phyloP scores from a whole-genome alignment of 345 rosid species.

The Crucihimalaya himalaica region DNA sequence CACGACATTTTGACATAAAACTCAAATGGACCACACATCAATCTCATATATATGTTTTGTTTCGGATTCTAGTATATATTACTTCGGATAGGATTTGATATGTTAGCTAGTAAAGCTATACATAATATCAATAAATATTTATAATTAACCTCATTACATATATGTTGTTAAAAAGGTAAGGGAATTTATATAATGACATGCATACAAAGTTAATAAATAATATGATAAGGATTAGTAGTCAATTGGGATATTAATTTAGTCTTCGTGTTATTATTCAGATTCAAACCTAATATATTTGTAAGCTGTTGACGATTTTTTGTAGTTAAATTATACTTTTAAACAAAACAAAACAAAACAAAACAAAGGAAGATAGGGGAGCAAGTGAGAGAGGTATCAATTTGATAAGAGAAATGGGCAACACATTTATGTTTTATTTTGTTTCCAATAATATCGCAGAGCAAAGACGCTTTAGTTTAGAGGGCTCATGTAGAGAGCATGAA shows the following conservation, averaged over 20 bases:
- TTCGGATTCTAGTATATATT: background rate
- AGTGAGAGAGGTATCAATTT: background rate
- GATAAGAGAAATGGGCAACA: constrained; percentile 13
- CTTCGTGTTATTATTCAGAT: too few species aligned
- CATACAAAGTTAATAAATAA: background rate
- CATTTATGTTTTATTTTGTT: constrained; percentile 10
- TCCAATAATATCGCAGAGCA: constrained; percentile 4
- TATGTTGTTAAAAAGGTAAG: background rate
- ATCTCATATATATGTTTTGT: background rate
- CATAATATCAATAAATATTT: background rate
- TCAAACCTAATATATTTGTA: too few species aligned
- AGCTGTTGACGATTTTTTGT: too few species aligned
- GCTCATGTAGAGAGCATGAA: constrained; percentile 37
- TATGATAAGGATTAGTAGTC: too few species aligned
- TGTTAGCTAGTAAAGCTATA: background rate
- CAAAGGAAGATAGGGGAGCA: background rate
- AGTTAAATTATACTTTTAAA: too few species aligned
- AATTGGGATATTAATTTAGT: too few species aligned
- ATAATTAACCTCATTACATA: background rate
- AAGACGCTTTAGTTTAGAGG: constrained; percentile 4
- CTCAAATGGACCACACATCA: constrained; percentile 25
- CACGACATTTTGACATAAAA: constrained; percentile 29
- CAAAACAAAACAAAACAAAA: too few species aligned
- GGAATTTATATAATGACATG: background rate
- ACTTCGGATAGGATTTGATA: background rate